Conservation (phyloP, 495 filamentous ascomycete species). For the Neurospora intermedia region DNA sequence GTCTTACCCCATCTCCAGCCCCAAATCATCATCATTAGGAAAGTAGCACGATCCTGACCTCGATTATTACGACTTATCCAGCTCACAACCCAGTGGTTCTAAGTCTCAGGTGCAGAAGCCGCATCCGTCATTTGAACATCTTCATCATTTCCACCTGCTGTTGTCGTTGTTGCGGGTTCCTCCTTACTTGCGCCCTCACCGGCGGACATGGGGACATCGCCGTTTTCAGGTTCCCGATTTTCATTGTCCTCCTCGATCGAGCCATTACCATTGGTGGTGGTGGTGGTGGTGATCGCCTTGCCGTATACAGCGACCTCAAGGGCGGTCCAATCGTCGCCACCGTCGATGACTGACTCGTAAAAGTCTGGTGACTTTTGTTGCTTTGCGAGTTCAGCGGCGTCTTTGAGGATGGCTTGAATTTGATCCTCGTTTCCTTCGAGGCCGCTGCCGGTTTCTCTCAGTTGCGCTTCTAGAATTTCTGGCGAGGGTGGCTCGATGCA, state of each 20-base stretch:
- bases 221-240: neutral
- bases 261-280: neutral
- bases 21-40: neutral
- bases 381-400: constrained; percentile 55
- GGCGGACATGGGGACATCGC: neutral
- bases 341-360: constrained; percentile 59
- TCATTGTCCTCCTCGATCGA: neutral
- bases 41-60: neutral
- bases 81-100: neutral
- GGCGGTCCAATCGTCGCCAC: constrained; percentile 51
- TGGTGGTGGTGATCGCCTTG: neutral
- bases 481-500: constrained; percentile 60
- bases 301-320: neutral
- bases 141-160: neutral
- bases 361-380: constrained; percentile 49
- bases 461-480: constrained; percentile 49
- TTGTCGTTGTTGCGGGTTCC: neutral
- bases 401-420: constrained; percentile 46
- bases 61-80: neutral
- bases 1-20: neutral
- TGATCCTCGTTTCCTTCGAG: constrained; percentile 45
- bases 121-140: neutral
- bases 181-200: neutral
- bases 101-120: neutral
- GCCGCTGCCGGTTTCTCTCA: constrained; percentile 39